Evolutionary conservation across 129 eudicot species (phyloP).

Genomic region (Escallonia rubra): DNA sequence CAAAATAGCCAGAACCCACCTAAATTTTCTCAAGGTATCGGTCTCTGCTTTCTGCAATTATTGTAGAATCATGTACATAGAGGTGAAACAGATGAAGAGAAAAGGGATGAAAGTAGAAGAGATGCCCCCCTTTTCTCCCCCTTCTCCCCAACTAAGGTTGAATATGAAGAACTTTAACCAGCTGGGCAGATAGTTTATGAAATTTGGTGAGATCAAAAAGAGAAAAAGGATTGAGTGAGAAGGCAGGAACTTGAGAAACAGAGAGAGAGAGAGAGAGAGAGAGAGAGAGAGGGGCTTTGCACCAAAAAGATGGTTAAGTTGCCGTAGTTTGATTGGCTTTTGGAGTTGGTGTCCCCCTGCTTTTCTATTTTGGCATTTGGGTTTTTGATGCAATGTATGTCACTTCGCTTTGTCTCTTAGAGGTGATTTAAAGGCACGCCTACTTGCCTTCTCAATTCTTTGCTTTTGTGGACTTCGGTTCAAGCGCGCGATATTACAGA

Average conservation of each 20-base stretch:
- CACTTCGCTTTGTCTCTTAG: not conserved
- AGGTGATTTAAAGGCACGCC: not conserved
- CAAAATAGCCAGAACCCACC: not conserved
- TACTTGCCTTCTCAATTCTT: too few species aligned
- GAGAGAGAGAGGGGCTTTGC: not conserved
- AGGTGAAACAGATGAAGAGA: not conserved
- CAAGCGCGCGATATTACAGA: too few species aligned
- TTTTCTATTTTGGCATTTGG: too few species aligned
- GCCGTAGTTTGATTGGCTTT: not conserved
- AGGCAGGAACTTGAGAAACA: not conserved
- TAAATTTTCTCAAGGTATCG: not conserved
- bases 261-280: not conserved
- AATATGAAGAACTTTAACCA: not conserved
- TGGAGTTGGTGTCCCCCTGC: not conserved
- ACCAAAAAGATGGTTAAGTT: not conserved
- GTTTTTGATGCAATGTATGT: too few species aligned
- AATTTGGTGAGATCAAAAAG: not conserved
- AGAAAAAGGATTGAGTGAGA: slow-evolving; percentile 26
- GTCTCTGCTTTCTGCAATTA: slow-evolving; percentile 1
- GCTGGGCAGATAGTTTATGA: not conserved
- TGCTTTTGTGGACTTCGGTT: too few species aligned
- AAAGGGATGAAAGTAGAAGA: not conserved
- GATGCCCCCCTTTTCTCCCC: not conserved
- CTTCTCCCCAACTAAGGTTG: not conserved
- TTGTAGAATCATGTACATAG: not conserved